A percentile compares a stretch with the other conserved stretches of the same genome.
These are phyloP conservation scores for Cairneyella variabilis DNA, from an alignment of 495 filamentous ascomycete species.

Conservation along the genomic window DNA sequence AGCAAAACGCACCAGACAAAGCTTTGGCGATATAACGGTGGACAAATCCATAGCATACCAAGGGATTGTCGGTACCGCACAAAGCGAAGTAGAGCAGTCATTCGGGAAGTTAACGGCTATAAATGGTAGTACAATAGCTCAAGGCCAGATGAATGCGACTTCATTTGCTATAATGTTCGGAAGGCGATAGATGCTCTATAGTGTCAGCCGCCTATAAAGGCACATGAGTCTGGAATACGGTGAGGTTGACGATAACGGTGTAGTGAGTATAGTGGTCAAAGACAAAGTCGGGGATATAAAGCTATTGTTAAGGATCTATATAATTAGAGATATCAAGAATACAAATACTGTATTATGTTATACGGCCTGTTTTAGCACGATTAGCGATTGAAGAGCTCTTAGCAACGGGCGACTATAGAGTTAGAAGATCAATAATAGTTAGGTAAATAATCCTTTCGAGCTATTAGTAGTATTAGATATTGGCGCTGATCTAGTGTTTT, in stretches of 20 bases:
- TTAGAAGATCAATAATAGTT: conserved; percentile 7
- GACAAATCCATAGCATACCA: not conserved
- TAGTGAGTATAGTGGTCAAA: not conserved
- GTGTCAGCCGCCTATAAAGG: not conserved
- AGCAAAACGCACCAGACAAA: not conserved
- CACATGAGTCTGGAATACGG: not conserved
- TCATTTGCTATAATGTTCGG: not conserved
- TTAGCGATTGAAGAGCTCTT: not conserved
- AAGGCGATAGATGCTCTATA: not conserved
- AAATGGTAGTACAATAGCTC: not conserved
- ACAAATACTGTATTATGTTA: not conserved
- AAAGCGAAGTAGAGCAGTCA: not conserved
- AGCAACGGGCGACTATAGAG: not conserved
- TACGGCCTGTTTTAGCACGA: not conserved
- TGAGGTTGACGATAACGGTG: not conserved
- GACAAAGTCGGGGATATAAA: not conserved
- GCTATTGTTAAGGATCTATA: not conserved
- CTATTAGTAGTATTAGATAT: conserved; percentile 9
- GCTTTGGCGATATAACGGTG: not conserved
- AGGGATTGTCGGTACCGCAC: not conserved
- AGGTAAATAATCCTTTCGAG: conserved; percentile 9
- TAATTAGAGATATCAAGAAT: not conserved
- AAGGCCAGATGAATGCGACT: not conserved
- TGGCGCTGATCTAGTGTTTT: conserved; percentile 9
- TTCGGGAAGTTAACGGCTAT: not conserved